Evolutionary conservation across 805 yeast genomes (phyloP).

Genomic region (Yamadazyma phyllophila): DNA sequence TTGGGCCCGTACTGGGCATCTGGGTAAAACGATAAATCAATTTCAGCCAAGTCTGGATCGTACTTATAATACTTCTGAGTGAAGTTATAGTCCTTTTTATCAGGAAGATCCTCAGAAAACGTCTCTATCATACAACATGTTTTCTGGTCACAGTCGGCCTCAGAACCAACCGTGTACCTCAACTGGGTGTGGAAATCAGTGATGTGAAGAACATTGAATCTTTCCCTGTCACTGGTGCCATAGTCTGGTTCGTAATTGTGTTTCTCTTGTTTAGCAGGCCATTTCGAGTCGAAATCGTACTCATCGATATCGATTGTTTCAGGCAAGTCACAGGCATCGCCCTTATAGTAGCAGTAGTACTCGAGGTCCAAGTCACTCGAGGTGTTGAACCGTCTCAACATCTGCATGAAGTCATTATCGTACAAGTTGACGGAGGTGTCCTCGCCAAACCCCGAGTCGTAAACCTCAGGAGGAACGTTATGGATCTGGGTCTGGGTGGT

Average conservation of each 20-base stretch:
- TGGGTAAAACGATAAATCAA: slow-evolving; percentile 17
- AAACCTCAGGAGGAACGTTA: slow-evolving; percentile 14
- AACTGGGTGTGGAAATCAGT: slow-evolving; percentile 65
- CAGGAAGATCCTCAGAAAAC: slow-evolving; percentile 29
- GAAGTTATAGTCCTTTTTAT: slow-evolving; percentile 24
- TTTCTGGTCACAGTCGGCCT: slow-evolving; percentile 51
- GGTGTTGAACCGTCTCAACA: slow-evolving; percentile 33
- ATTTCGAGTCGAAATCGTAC: slow-evolving; percentile 27
- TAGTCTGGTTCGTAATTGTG: slow-evolving; percentile 28
- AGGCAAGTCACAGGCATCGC: slow-evolving; percentile 51
- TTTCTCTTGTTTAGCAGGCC: slow-evolving; percentile 34
- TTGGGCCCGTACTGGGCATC: slow-evolving; percentile 28
- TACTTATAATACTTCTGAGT: slow-evolving; percentile 23
- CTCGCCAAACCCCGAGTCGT: slow-evolving; percentile 22
- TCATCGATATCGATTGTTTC: slow-evolving; percentile 47
- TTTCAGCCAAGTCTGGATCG: neutral
- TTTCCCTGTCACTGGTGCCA: slow-evolving; percentile 20
- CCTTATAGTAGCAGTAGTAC: slow-evolving; percentile 56
- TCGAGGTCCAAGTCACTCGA: slow-evolving; percentile 36
- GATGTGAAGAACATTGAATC: slow-evolving; percentile 61
- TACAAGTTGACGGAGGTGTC: slow-evolving; percentile 29
- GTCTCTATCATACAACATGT: slow-evolving; percentile 63
- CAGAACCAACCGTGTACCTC: slow-evolving; percentile 53
- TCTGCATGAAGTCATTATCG: slow-evolving; percentile 39
- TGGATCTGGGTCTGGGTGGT: slow-evolving; percentile 28